Conservation (phyloP, 2,329 filamentous ascomycete genomes). For the Seiridium cupressi region DNA sequence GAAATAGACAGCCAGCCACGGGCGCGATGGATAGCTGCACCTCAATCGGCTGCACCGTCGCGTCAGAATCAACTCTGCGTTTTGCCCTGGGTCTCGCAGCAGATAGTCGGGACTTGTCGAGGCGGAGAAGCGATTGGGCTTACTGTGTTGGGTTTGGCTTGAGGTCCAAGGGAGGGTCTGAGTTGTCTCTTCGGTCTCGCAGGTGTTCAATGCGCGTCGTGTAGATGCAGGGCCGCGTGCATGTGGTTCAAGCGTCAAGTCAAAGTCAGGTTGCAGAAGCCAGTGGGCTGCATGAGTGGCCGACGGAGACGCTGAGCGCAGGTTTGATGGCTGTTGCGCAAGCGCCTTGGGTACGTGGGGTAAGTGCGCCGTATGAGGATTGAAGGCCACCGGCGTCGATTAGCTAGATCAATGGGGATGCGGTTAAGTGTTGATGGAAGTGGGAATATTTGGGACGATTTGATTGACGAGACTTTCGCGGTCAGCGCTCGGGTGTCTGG, state of each 20-base stretch:
- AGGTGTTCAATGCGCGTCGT: constrained; percentile 7
- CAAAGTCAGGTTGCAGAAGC: constrained; percentile 6
- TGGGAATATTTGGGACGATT: constrained; percentile 2
- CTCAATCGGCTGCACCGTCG: constrained; percentile 5
- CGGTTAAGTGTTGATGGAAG: background rate
- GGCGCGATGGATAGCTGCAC: background rate
- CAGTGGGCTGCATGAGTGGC: background rate
- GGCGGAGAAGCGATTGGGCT: constrained; percentile 8
- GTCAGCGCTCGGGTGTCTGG: background rate
- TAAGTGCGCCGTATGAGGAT: background rate
- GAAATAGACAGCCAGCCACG: background rate
- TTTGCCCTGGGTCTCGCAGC: background rate
- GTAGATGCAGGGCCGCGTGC: constrained; percentile 5
- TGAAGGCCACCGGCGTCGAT: background rate
- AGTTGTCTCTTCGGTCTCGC: constrained; percentile 8
- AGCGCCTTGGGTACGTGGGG: background rate
- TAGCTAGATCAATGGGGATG: background rate
- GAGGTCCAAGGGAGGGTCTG: constrained; percentile 11
- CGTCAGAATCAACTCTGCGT: constrained; percentile 5
- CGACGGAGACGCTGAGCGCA: too few species aligned
- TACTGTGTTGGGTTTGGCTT: constrained; percentile 11
- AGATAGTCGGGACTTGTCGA: background rate
- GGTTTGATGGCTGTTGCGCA: background rate
- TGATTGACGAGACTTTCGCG: constrained; percentile 9
- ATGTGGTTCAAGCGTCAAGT: background rate